Percentiles rank a stretch among this genome's conserved stretches.
Conservation (phyloP, 2,329 filamentous ascomycete species). For the Venturia carpophila region DNA sequence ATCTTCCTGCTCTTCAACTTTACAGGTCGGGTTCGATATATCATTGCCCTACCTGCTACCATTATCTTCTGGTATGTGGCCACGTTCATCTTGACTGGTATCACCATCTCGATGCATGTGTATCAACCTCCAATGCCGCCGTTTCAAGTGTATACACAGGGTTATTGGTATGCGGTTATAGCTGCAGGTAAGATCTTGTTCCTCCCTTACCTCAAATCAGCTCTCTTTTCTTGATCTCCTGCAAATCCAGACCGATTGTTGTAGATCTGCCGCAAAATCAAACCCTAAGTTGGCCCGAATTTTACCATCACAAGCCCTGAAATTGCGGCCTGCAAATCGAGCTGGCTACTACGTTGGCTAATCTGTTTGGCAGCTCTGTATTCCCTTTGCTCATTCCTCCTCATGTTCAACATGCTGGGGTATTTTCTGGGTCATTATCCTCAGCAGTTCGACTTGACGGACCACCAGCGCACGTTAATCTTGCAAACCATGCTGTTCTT, state of each 20-base stretch:
- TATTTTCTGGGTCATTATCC: conserved; percentile 67
- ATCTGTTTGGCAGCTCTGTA: conserved; percentile 50
- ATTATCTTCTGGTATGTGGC: conserved; percentile 70
- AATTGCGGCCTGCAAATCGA: background rate
- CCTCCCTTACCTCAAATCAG: too few species aligned
- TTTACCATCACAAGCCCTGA: background rate
- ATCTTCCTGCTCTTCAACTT: conserved; percentile 81
- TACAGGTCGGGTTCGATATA: conserved; percentile 69
- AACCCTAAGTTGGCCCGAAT: background rate
- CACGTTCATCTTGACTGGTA: conserved; percentile 55
- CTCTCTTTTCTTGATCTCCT: background rate
- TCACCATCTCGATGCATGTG: conserved; percentile 57
- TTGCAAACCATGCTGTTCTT: conserved; percentile 83
- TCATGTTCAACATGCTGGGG: conserved; percentile 72
- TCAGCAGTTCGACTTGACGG: conserved; percentile 69
- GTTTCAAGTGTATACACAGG: conserved; percentile 61
- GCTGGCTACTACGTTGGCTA: background rate
- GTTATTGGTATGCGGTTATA: conserved; percentile 79
- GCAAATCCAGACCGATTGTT: background rate
- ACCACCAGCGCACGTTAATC: conserved; percentile 79
- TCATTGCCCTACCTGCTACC: conserved; percentile 72
- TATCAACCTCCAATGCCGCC: conserved; percentile 45
- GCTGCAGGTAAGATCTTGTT: conserved; percentile 43
- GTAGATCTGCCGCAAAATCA: background rate
- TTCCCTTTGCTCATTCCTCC: conserved; percentile 66